Conservation (phyloP, 352 stramenopile species). For the Discostella stelligera region DNA sequence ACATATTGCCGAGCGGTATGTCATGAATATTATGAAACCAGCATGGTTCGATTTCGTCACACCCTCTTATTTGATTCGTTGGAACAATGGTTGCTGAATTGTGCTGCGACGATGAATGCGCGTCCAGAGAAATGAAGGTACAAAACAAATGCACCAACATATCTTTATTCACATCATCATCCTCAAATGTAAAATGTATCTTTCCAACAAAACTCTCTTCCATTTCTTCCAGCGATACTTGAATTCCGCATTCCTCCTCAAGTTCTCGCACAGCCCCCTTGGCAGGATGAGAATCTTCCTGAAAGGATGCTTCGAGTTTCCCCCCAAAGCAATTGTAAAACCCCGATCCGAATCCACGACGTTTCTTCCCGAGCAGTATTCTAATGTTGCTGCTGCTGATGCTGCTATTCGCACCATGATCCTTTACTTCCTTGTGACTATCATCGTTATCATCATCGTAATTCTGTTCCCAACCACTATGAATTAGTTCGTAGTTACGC, state of each 20-base stretch:
- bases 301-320: slow-evolving; percentile 54
- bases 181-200: slow-evolving; percentile 69
- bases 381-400: slow-evolving; percentile 38
- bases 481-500: neutral
- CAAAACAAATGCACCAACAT: slow-evolving; percentile 76
- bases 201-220: slow-evolving; percentile 52
- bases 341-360: slow-evolving; percentile 66
- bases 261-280: slow-evolving; percentile 61
- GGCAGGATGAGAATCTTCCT: slow-evolving; percentile 40
- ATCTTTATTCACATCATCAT: slow-evolving; percentile 40
- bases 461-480: neutral
- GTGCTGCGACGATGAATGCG: neutral
- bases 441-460: neutral
- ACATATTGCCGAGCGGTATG: slow-evolving; percentile 78
- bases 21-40: slow-evolving; percentile 64
- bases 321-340: slow-evolving; percentile 75
- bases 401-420: neutral
- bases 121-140: slow-evolving; percentile 41
- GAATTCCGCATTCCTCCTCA: slow-evolving; percentile 62
- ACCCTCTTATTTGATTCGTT: slow-evolving; percentile 47
- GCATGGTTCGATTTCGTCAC: slow-evolving; percentile 71
- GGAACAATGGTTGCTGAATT: slow-evolving; percentile 23
- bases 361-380: slow-evolving; percentile 69
- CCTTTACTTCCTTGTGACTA: slow-evolving; percentile 1
- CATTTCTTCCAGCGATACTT: slow-evolving; percentile 48